Percentiles rank a stretch among this genome's conserved stretches.
Conservation (phyloP, 345 rosid species). For the Jatropha curcas region DNA sequence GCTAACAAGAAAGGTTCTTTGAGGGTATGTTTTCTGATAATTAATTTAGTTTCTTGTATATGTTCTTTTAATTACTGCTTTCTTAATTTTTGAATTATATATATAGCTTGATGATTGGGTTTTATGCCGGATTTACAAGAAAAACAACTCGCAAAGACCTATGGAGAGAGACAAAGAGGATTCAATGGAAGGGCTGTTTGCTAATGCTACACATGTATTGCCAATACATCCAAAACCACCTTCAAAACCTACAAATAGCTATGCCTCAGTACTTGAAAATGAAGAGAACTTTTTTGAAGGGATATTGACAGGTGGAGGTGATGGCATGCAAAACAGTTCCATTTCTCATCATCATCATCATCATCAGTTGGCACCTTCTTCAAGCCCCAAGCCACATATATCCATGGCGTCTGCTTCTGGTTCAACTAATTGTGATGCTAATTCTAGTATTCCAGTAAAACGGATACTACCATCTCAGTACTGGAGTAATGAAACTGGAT, state of each 20-base stretch:
- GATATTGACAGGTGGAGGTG: conserved; percentile 37
- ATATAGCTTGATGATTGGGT: conserved; percentile 75
- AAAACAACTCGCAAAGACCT: conserved; percentile 55
- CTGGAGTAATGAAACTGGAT: conserved; percentile 30
- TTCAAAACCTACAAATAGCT: conserved; percentile 13
- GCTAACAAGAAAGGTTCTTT: conserved; percentile 50
- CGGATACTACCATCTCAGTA: conserved; percentile 27
- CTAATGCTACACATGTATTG: conserved; percentile 10
- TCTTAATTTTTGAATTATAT: too few species aligned
- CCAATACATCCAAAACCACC: conserved; percentile 10
- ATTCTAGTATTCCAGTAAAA: conserved; percentile 5
- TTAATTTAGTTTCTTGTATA: too few species aligned
- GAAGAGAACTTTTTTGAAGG: conserved; percentile 62
- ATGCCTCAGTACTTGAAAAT: conserved; percentile 44
- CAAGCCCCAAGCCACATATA: conserved; percentile 25
- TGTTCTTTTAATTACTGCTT: too few species aligned
- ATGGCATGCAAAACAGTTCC: conserved; percentile 24
- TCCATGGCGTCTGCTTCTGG: conserved; percentile 10
- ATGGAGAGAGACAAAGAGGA: conserved; percentile 45
- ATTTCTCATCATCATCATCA: conserved; percentile 25
- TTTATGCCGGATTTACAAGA: conserved; percentile 72
- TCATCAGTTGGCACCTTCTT: conserved; percentile 4
- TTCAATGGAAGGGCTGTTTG: conserved; percentile 48
- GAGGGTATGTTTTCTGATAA: conserved; percentile 41
- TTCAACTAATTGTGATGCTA: background rate